Evolutionary conservation across 2,329 filamentous ascomycete genomes (phyloP).

Genomic region (Metarhizium guizhouense): DNA sequence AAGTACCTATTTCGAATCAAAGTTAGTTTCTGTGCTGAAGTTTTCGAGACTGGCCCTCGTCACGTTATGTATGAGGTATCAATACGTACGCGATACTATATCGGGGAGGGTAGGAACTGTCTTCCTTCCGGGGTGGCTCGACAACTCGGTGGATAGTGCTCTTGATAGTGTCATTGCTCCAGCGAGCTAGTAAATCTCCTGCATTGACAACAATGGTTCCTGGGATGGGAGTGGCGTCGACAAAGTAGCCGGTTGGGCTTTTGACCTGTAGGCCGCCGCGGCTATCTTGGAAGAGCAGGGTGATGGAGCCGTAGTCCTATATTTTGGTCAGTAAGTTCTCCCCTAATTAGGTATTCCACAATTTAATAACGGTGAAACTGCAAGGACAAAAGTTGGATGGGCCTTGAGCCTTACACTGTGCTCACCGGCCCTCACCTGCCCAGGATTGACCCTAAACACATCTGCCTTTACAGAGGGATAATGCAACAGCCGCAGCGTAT

Average conservation of each 20-base stretch:
- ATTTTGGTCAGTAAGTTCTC: not conserved
- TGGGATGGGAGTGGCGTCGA: constrained; percentile 74
- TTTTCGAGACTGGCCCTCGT: not conserved
- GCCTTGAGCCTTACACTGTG: constrained; percentile 45
- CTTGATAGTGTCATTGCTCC: constrained; percentile 88
- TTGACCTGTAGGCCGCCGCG: constrained; percentile 49
- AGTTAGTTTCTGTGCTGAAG: not conserved
- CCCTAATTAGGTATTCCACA: not conserved
- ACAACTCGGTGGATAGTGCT: constrained; percentile 87
- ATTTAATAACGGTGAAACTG: not conserved
- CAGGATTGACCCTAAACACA: constrained; percentile 57
- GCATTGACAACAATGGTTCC: constrained; percentile 83
- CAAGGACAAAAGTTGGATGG: not conserved
- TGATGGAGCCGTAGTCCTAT: constrained; percentile 51
- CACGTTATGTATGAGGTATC: not conserved
- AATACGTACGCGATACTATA: constrained; percentile 74
- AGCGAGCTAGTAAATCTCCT: constrained; percentile 75
- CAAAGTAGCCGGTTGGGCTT: constrained; percentile 66
- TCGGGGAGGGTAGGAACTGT: constrained; percentile 57
- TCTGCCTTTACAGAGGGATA: constrained; percentile 61
- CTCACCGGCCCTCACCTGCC: constrained; percentile 66
- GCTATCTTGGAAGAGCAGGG: constrained; percentile 52
- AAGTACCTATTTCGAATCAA: constrained; percentile 52
- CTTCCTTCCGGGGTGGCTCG: constrained; percentile 59
- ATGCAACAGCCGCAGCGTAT: constrained; percentile 65